phyloP scores from a whole-genome alignment of 2,329 filamentous ascomycete species.

The Pestalotiopsis sp. region DNA sequence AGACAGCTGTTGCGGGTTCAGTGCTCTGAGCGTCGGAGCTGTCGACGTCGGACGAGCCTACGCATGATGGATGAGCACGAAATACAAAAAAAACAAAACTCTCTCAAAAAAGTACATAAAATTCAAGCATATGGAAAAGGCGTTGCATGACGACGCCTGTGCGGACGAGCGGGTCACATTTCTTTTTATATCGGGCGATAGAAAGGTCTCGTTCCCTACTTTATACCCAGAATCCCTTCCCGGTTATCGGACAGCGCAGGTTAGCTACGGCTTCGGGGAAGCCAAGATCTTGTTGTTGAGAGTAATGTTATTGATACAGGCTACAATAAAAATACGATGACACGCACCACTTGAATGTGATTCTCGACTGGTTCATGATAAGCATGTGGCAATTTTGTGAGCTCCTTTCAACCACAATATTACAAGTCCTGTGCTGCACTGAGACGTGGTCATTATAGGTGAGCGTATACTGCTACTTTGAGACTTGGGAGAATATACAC shows the following conservation, averaged over 20 bases:
- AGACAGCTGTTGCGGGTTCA: conserved; percentile 48
- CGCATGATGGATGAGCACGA: conserved; percentile 26
- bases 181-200: neutral
- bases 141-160: conserved; percentile 5
- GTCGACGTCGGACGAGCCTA: conserved; percentile 41
- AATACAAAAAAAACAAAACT: neutral
- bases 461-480: no score
- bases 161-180: neutral
- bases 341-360: neutral
- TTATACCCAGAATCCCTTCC: conserved; percentile 8
- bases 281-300: neutral
- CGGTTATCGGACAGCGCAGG: neutral
- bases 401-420: no score
- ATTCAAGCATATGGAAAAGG: neutral
- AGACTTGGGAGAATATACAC: no score
- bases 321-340: neutral
- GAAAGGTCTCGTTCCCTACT: neutral
- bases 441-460: no score
- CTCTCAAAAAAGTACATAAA: neutral
- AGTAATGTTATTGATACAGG: neutral
- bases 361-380: no score
- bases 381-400: no score
- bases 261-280: neutral
- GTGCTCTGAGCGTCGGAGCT: conserved; percentile 33
- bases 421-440: no score